A percentile compares a stretch with the other conserved stretches of the same genome.
Conservation (phyloP, 192 early-diverging fungal species). For the Backusella mclennaniae region DNA sequence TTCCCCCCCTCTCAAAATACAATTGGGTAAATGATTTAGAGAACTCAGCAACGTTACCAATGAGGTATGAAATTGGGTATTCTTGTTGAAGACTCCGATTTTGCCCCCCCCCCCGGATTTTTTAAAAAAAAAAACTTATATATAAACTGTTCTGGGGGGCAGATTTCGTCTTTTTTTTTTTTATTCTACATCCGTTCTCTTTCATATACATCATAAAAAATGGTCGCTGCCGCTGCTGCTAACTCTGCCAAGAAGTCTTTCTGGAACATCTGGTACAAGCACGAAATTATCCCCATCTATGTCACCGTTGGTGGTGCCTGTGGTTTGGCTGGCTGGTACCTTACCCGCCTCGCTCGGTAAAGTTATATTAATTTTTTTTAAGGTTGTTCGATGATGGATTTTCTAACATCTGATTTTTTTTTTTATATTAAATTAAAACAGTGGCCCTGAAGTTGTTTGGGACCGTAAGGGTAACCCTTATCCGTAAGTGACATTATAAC, state of each 20-base stretch:
- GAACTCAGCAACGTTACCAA: constrained; percentile 4
- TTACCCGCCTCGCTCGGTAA: constrained; percentile 53
- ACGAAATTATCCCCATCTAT: constrained; percentile 62
- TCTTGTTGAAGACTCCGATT: neutral
- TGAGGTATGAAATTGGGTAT: neutral
- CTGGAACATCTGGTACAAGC: constrained; percentile 55
- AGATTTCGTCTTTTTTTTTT: neutral
- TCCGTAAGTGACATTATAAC: constrained; percentile 29
- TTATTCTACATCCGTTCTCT: constrained; percentile 17
- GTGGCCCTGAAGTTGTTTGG: constrained; percentile 60
- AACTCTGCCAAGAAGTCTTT: constrained; percentile 51
- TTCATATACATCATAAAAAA: constrained; percentile 20
- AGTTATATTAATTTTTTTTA: neutral
- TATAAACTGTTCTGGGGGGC: neutral
- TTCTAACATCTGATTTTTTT: constrained; percentile 4
- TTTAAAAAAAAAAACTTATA: neutral
- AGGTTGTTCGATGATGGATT: neutral
- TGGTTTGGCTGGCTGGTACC: constrained; percentile 56
- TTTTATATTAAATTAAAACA: constrained; percentile 11
- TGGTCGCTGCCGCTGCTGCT: constrained; percentile 48
- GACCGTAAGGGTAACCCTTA: constrained; percentile 42
- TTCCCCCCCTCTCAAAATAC: neutral
- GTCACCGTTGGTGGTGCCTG: constrained; percentile 39
- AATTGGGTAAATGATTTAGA: neutral
- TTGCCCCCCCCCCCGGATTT: neutral